These are phyloP conservation scores for Sambucus nigra DNA, from an alignment of 129 eudicot species.

Conservation along the genomic window DNA sequence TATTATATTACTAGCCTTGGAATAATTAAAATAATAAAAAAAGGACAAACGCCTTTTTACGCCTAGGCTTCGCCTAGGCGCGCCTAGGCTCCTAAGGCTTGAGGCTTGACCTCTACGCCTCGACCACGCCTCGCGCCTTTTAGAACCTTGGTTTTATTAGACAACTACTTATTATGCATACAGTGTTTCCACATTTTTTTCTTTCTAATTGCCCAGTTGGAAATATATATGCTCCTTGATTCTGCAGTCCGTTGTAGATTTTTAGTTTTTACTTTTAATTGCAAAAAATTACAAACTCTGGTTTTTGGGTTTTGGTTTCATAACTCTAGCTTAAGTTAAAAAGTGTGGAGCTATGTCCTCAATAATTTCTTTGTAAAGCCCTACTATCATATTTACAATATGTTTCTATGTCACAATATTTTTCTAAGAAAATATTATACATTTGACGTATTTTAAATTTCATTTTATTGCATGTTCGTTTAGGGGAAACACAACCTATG, in stretches of 20 bases:
- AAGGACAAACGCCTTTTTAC: no score
- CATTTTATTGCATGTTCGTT: slow-evolving; percentile 20
- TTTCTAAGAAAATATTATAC: neutral
- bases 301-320: neutral
- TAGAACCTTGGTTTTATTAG: no score
- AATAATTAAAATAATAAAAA: no score
- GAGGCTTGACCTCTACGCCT: no score
- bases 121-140: no score
- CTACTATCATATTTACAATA: neutral
- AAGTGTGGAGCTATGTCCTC: neutral
- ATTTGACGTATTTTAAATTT: neutral
- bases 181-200: neutral
- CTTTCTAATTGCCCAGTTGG: neutral
- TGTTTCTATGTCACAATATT: neutral
- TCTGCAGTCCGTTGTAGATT: neutral
- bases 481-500: slow-evolving; percentile 97
- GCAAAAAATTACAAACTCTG: no score
- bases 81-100: no score
- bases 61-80: no score
- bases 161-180: neutral
- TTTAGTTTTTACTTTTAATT: no score
- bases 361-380: neutral
- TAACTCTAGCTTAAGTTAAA: neutral
- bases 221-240: neutral
- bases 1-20: no score